Percentiles rank a stretch among this genome's conserved stretches.
phyloP scores from a whole-genome alignment of 1,284 basidiomycete species.

The Meripilus lineatus region DNA sequence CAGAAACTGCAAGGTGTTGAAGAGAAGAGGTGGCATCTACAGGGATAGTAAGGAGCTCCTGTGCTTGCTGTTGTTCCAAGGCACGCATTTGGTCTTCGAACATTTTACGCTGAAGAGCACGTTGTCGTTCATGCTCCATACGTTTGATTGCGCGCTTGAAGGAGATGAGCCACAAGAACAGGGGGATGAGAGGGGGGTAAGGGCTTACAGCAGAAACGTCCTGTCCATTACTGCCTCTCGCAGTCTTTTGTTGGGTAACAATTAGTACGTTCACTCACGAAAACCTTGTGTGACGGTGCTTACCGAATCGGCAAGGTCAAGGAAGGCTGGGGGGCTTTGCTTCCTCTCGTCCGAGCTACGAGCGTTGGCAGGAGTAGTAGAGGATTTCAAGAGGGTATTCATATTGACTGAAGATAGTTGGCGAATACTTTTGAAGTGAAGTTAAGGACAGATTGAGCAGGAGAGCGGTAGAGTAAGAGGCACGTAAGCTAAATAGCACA shows the following conservation, averaged over 20 bases:
- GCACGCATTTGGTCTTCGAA: constrained; percentile 94
- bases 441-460: constrained; percentile 51
- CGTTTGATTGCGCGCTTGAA: constrained; percentile 82
- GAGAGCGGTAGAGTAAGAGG: constrained; percentile 48
- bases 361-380: constrained; percentile 68
- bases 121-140: constrained; percentile 86
- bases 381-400: constrained; percentile 62
- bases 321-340: constrained; percentile 82
- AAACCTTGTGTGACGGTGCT: constrained; percentile 26
- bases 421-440: constrained; percentile 49
- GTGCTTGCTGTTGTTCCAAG: constrained; percentile 87
- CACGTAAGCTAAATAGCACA: constrained; percentile 62
- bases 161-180: constrained; percentile 7
- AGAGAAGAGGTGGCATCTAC: constrained; percentile 51
- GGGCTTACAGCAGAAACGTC: constrained; percentile 72
- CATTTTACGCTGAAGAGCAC: constrained; percentile 76
- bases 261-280: constrained; percentile 11
- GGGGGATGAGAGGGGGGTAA: constrained; percentile 9
- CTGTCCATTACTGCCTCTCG: constrained; percentile 78
- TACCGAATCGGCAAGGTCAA: constrained; percentile 87
- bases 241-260: constrained; percentile 50
- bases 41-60: constrained; percentile 73
- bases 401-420: constrained; percentile 49
- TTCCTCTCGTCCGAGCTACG: constrained; percentile 64
- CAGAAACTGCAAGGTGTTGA: constrained; percentile 73